Base-by-base conservation (phyloP, 2,329 filamentous ascomycete species). In the Helotiales sp. region DNA sequence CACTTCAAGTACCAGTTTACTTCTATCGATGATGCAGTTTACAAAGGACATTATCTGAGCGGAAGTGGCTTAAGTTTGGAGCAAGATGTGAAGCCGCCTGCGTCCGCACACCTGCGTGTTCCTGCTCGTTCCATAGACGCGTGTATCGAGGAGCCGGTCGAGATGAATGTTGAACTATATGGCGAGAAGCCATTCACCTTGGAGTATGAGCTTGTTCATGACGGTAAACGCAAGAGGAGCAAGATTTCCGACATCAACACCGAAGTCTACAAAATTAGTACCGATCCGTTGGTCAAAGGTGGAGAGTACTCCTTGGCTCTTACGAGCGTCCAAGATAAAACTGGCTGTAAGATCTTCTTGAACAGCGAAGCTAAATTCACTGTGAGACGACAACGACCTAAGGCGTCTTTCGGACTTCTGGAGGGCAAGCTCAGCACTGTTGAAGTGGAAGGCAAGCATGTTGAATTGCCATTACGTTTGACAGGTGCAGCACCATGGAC, bases 31-130 rank as follows among this genome's bases (percentile, higher is more conserved):
- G 96, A 99, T 72, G 80, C 81, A 46, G 87, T 98, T 30, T 99
- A 99, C 75, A 82, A 81, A 30, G 80, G 81, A 1, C 80, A 88
- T 51, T 77, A 80, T 25, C 75, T 96, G 22, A 79, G 79, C 27
- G 84, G 87, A 36, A 75, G 82, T 12, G 80, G 82, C 50, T 81
- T 88, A 60, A 74, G 84, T 9, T 76, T 98, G 38, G 88, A 96
- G 73, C 93, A 98, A 73, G 87, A 91, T 67, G 93, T 99, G 65
- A 96, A 96, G 73, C 95, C 95, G 9, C 90, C 93, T 3, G 93
- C 95, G 6, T 90, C 89, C 9, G 93, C 93, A 24, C 85, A 87
- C 60, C 80, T 92, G 55, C 79, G 83, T 42, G 76, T 81, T 25
- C 77, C 79, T 7, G 76, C 80, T 19, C 76, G 79, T 34, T 76